Base-by-base conservation (phyloP, 768 basidiomycete genomes). In the Flagelloscypha sp. region DNA sequence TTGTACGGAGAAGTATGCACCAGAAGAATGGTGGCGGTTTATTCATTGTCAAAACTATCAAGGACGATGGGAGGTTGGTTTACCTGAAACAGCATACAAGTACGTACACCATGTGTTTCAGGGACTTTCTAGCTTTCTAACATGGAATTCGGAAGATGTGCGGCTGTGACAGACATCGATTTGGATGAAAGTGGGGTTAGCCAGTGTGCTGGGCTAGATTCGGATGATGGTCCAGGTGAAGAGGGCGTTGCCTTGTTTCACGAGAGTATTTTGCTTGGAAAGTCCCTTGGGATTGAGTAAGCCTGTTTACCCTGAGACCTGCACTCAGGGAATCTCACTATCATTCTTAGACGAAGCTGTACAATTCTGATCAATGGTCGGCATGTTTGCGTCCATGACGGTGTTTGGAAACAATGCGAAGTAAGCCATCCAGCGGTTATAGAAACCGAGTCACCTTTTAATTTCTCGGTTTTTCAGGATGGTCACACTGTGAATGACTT, bases 401-500 rank as follows among this genome's bases (percentile, higher is more conserved):
- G 65, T 6, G 70, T 60, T 33, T 90, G 88, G 87, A 76, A 82
- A 50, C 58, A 78, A 30, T 93, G 85, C 54, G 76, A 84, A 58
- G 84, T 85, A 48, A 52, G 70, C n/a, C n/a, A n/a, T n/a, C n/a
- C n/a, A n/a, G n/a, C n/a, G n/a, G n/a, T n/a, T n/a, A n/a, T n/a
- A n/a, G n/a, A n/a, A n/a, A n/a, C n/a, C n/a, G n/a, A n/a, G n/a
- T n/a, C n/a, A n/a, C 37, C 33, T 6, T 18, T 38, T 18, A 30
- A 27, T n/a, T n/a, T n/a, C n/a, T n/a, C n/a, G n/a, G n/a, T n/a
- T n/a, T n/a, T 31, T 36, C 32, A 89, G 84, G 73, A 72, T 37
- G 90, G 89, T 9, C 88, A 93, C 53, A 57, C 68, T 27, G 65
- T 72, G 17, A 53, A 63, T 10, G 87, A 93, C 54, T 90, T 94